These are phyloP conservation scores for Silene noctiflora DNA, from an alignment of 179 eudicot genomes.

Conservation along the genomic window DNA sequence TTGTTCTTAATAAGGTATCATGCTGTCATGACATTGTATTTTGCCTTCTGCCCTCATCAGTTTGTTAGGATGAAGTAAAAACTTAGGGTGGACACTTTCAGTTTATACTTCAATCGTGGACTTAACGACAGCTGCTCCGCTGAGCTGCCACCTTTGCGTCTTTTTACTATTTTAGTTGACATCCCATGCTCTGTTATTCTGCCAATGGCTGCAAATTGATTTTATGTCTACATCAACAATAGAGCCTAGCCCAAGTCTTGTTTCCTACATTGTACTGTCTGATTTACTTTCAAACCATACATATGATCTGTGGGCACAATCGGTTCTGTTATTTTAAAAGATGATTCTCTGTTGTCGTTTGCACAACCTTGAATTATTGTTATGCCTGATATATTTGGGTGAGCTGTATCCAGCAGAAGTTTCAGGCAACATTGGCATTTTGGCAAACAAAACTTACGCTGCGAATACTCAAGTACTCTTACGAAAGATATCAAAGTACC, in stretches of 20 bases:
- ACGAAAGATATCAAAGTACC: neutral
- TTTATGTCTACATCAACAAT: neutral
- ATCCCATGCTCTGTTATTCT: neutral
- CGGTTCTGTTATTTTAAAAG: no score
- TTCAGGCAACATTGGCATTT: neutral
- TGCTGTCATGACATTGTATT: neutral
- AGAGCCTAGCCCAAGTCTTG: neutral
- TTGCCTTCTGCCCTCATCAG: neutral
- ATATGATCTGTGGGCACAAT: neutral
- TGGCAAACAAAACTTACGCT: neutral
- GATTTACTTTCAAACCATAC: neutral
- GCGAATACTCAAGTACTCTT: neutral
- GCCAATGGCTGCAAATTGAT: neutral
- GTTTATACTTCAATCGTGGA: neutral
- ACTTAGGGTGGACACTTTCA: neutral
- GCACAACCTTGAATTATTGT: neutral
- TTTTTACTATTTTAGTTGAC: neutral
- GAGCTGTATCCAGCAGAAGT: neutral
- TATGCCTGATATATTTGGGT: neutral
- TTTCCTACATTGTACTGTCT: neutral
- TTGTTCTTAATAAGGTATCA: no score
- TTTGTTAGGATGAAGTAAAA: neutral
- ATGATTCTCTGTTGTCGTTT: neutral
- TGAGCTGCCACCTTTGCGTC: neutral
- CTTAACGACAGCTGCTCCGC: neutral